Percentiles rank a stretch among this genome's conserved stretches.
Conservation (phyloP, 2,329 filamentous ascomycete genomes). For the Colletotrichum sansevieriae region DNA sequence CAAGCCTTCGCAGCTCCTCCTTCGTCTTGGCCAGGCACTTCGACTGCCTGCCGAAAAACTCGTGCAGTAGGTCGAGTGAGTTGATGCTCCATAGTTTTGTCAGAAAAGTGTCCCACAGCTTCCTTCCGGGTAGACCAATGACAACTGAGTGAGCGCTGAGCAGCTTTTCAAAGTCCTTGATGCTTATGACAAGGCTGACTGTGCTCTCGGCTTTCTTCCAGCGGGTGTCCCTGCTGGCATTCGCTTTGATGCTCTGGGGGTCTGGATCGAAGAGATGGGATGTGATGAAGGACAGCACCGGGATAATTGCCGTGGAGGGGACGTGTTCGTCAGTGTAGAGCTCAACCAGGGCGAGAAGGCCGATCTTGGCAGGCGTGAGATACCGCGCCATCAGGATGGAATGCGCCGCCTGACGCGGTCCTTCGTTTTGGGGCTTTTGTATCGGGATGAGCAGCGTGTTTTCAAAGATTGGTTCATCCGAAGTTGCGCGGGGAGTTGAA, state of each 20-base stretch:
- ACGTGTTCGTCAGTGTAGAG: conserved; percentile 82
- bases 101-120: conserved; percentile 90
- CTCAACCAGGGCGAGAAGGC: conserved; percentile 82
- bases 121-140: conserved; percentile 76
- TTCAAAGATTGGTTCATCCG: not conserved
- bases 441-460: not conserved
- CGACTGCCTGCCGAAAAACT: conserved; percentile 75
- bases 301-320: conserved; percentile 77
- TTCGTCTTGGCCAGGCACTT: conserved; percentile 72
- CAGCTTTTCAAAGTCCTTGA: conserved; percentile 72
- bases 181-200: conserved; percentile 65
- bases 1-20: conserved; percentile 69
- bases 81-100: conserved; percentile 86
- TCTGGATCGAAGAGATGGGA: conserved; percentile 73
- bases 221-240: conserved; percentile 46
- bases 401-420: not conserved
- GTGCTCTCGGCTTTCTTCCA: conserved; percentile 65
- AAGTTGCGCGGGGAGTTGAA: conserved; percentile 4
- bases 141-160: conserved; percentile 65
- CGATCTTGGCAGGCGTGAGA: conserved; percentile 90
- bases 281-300: conserved; percentile 83
- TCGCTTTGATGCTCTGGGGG: conserved; percentile 48
- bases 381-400: conserved; percentile 76
- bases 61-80: conserved; percentile 83
- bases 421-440: no score